Base-by-base conservation (phyloP, 2,329 filamentous ascomycete genomes). In the Epichloe typhina region DNA sequence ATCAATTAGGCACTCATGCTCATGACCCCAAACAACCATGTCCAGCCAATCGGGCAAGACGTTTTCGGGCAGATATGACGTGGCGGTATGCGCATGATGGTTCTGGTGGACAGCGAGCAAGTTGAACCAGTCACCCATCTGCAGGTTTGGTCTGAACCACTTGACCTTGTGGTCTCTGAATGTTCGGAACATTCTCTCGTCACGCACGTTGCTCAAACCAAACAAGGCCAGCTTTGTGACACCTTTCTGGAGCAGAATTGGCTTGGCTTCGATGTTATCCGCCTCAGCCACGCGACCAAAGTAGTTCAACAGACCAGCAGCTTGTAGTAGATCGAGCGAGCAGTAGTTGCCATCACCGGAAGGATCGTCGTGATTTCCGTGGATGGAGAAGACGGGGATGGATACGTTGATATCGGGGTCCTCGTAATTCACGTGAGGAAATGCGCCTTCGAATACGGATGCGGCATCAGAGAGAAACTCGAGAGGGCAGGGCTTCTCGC, bases 321-420 rank as follows among this genome's bases (percentile, higher is more conserved):
- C 84, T 64, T 97, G 89, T 4, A 98, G 75, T 15, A 98, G 69
- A 64, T 98, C 93, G 11, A 98, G 75, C 0, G 91, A 90, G 55
- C 93, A 94, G 56, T 85, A 84, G 64, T 95, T 88, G 11, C 90
- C 93, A 61, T 96, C 90, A 9, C 93, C 93, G n/a, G 90, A 94
- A 0, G 93, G 93, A 63, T 98, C 93, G 62, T 98, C 93, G 64
- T 98, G 93, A 62, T 98, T 98, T 44, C 93, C 93, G 61, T 98
- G 94, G 40, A 98, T 98, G 0, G 91, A 95, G 64, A 98, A 98
- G 31, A 98, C 89, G 0, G 93, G 93, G 51, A 97, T 96, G 1
- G 90, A 88, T 54, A 98, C 82, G 61, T 98, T 98, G 67, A 98
- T 96, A 60, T 98, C 88, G 23, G 88, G 82, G 61, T 98, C 93